A percentile compares a stretch with the other conserved stretches of the same genome.
phyloP scores from a whole-genome alignment of 1,284 basidiomycete species.

The Marasmius sp. region DNA sequence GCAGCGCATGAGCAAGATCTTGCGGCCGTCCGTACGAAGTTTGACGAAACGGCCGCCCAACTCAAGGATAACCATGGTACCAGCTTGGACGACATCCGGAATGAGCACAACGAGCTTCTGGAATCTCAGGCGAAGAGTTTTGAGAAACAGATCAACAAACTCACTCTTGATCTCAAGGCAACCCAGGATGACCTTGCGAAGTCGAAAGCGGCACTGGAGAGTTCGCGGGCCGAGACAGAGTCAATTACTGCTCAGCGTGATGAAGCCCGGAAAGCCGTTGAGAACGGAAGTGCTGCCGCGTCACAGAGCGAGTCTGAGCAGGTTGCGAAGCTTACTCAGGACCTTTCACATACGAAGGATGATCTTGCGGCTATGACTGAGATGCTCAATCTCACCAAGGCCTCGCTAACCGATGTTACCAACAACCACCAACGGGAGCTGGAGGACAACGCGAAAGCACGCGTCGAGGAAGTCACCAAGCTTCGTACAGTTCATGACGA shows the following conservation, averaged over 20 bases:
- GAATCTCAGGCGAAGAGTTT: slow-evolving; percentile 56
- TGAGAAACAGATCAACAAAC: slow-evolving; percentile 63
- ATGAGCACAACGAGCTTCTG: slow-evolving; percentile 58
- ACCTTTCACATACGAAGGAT: slow-evolving; percentile 61
- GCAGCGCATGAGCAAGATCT: slow-evolving; percentile 69
- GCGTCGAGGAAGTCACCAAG: slow-evolving; percentile 67
- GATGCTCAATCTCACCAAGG: slow-evolving; percentile 63
- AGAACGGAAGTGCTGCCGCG: slow-evolving; percentile 39
- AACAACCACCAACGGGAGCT: slow-evolving; percentile 69
- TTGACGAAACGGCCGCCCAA: slow-evolving; percentile 65
- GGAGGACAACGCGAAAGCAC: slow-evolving; percentile 64
- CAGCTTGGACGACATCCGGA: slow-evolving; percentile 57
- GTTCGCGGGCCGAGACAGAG: slow-evolving; percentile 53
- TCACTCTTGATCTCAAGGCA: slow-evolving; percentile 73
- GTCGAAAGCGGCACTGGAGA: slow-evolving; percentile 58
- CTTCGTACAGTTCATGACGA: slow-evolving; percentile 59
- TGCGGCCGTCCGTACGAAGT: slow-evolving; percentile 63
- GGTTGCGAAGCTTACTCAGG: slow-evolving; percentile 53
- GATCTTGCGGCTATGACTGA: slow-evolving; percentile 62
- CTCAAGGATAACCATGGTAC: slow-evolving; percentile 61
- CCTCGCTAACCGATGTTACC: slow-evolving; percentile 67
- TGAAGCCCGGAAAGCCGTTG: slow-evolving; percentile 49
- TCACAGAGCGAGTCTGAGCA: slow-evolving; percentile 56
- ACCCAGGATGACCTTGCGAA: slow-evolving; percentile 80
- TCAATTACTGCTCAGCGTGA: slow-evolving; percentile 62